phyloP scores from a whole-genome alignment of 2,329 filamentous ascomycete genomes.

The Aspergillus sp. region DNA sequence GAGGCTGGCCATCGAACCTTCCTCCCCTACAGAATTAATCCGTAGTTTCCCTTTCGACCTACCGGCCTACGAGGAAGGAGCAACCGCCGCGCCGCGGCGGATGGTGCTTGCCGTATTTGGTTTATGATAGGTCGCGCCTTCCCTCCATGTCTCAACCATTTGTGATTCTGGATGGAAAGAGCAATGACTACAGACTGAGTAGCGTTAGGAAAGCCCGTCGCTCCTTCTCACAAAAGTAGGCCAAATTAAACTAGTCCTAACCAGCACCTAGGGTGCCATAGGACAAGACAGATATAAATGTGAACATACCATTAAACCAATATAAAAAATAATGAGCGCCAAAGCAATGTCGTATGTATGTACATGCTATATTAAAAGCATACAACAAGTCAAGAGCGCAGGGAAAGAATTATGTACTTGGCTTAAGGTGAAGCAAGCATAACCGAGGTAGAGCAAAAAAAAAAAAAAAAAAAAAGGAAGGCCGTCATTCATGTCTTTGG shows the following conservation, averaged over 20 bases:
- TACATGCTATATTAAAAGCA: constrained; percentile 2
- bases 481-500: not conserved
- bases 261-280: not conserved
- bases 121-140: too few species aligned
- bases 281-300: not conserved
- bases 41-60: too few species aligned
- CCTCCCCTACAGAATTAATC: too few species aligned
- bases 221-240: not conserved
- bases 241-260: not conserved
- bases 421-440: not conserved
- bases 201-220: not conserved
- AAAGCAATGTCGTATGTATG: constrained; percentile 3
- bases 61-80: too few species aligned
- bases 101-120: too few species aligned
- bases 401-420: not conserved
- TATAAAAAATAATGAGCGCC: not conserved
- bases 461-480: not conserved
- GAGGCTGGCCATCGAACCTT: not conserved
- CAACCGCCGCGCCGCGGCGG: too few species aligned
- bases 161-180: too few species aligned
- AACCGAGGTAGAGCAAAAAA: too few species aligned
- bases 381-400: not conserved
- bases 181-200: too few species aligned
- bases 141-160: too few species aligned
- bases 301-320: not conserved